These are phyloP conservation scores for Cocos nucifera DNA, from an alignment of 176 grass and related monocot genomes.

Conservation along the genomic window DNA sequence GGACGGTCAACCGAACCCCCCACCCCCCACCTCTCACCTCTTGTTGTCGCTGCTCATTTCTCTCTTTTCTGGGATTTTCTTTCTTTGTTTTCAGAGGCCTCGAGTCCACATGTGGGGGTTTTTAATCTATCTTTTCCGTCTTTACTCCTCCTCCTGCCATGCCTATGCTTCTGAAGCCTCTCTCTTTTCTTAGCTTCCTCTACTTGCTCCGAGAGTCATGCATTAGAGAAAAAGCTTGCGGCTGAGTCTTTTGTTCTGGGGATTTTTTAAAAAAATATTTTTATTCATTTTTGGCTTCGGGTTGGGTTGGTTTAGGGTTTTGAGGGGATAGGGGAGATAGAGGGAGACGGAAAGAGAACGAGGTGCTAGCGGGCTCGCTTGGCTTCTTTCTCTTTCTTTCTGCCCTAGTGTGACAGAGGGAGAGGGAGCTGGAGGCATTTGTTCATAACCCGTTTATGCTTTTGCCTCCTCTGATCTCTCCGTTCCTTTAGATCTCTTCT, in stretches of 20 bases:
- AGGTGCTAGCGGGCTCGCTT: conserved; percentile 18
- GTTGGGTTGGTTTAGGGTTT: conserved; percentile 4
- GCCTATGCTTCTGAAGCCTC: neutral
- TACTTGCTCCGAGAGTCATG: neutral
- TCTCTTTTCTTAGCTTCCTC: neutral
- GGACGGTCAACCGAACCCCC: too few relatives aligned
- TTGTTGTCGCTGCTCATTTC: too few relatives aligned
- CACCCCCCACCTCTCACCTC: too few relatives aligned
- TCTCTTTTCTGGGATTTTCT: too few relatives aligned
- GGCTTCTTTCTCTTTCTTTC: conserved; percentile 44
- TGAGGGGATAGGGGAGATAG: conserved; percentile 22
- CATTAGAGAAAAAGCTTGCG: neutral
- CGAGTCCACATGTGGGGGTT: conserved; percentile 33
- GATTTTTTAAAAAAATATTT: neutral
- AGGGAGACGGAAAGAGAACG: conserved; percentile 35
- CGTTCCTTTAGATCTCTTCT: conserved; percentile 7
- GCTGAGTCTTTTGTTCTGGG: neutral
- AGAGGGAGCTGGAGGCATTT: neutral
- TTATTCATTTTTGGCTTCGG: conserved; percentile 9
- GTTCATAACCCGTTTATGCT: conserved; percentile 13
- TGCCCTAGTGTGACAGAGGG: conserved; percentile 2
- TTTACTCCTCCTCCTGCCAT: neutral
- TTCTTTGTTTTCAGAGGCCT: neutral
- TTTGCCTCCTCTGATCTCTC: conserved; percentile 17
- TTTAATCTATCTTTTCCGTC: conserved; percentile 20